Evolutionary conservation across 106 monocot species (phyloP).

Genomic region (Dactylorhiza incarnata): DNA sequence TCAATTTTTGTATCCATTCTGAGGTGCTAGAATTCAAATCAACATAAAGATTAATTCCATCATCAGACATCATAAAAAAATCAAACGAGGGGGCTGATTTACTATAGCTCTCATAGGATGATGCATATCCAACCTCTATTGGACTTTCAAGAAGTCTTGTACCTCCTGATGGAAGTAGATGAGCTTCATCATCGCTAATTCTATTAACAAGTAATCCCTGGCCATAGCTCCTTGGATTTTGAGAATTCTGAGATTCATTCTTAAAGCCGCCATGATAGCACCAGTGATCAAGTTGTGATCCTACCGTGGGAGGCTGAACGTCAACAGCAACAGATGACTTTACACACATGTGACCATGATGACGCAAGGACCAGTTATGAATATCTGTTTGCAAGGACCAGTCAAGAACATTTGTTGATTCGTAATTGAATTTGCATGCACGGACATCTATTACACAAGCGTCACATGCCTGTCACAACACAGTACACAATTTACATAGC

Average conservation of each 20-base stretch:
- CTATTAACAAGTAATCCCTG: slow-evolving; percentile 6
- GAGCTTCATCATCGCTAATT: slow-evolving; percentile 3
- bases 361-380: not conserved
- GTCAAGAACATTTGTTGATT: slow-evolving; percentile 13
- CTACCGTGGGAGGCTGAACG: slow-evolving; percentile 5
- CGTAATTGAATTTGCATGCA: slow-evolving; percentile 17
- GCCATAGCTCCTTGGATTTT: slow-evolving; percentile 1
- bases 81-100: slow-evolving; percentile 45
- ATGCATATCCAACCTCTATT: slow-evolving; percentile 18
- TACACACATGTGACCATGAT: not conserved
- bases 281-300: not conserved
- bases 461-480: not conserved
- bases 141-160: slow-evolving; percentile 14
- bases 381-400: slow-evolving; percentile 4
- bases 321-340: slow-evolving; percentile 8
- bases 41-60: slow-evolving; percentile 66
- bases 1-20: slow-evolving; percentile 63
- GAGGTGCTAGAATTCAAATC: slow-evolving; percentile 57
- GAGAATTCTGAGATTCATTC: slow-evolving; percentile 5
- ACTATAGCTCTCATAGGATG: slow-evolving; percentile 12
- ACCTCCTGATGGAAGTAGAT: slow-evolving; percentile 1
- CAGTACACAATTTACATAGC: not conserved
- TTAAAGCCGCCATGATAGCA: not conserved
- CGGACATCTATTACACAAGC: not conserved
- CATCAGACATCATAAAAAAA: slow-evolving; percentile 71